Percentiles rank a stretch among this genome's conserved stretches.
phyloP scores from a whole-genome alignment of 2,329 filamentous ascomycete species.

The Diaporthe sp. region DNA sequence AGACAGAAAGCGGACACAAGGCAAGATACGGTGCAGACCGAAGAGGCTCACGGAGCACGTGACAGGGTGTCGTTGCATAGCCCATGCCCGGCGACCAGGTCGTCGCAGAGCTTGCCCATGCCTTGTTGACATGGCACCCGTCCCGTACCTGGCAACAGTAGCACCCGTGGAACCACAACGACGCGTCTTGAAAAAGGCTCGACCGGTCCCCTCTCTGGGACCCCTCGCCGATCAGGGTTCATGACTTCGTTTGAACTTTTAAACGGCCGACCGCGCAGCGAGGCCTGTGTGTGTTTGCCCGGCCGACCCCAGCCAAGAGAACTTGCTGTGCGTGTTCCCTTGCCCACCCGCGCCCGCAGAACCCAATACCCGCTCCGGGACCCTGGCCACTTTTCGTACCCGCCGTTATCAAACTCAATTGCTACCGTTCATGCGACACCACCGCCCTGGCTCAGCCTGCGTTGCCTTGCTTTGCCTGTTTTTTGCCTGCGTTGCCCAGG shows the following conservation, averaged over 20 bases:
- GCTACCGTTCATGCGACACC: conserved; percentile 24
- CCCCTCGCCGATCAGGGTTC: conserved; percentile 4
- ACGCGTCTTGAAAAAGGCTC: background rate
- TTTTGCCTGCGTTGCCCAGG: background rate
- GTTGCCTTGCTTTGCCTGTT: too few relatives aligned
- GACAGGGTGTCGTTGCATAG: conserved; percentile 17
- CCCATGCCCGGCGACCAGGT: background rate
- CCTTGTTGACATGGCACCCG: conserved; percentile 8
- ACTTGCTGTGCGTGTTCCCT: background rate
- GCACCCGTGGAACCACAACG: background rate
- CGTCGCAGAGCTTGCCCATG: background rate
- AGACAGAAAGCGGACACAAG: background rate
- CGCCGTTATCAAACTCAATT: conserved; percentile 31
- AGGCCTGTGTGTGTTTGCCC: background rate
- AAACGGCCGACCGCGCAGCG: background rate
- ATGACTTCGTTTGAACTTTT: conserved; percentile 11
- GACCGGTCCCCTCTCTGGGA: background rate
- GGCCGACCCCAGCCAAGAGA: conserved; percentile 19
- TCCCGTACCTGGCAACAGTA: background rate
- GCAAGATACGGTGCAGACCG: background rate
- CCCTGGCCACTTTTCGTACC: conserved; percentile 6
- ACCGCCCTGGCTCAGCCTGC: conserved; percentile 14
- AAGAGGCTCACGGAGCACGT: background rate
- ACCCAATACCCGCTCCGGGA: background rate
- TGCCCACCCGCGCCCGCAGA: background rate